Base-by-base conservation (phyloP, 2,329 filamentous ascomycete species). In the Bipolaris zeicola region DNA sequence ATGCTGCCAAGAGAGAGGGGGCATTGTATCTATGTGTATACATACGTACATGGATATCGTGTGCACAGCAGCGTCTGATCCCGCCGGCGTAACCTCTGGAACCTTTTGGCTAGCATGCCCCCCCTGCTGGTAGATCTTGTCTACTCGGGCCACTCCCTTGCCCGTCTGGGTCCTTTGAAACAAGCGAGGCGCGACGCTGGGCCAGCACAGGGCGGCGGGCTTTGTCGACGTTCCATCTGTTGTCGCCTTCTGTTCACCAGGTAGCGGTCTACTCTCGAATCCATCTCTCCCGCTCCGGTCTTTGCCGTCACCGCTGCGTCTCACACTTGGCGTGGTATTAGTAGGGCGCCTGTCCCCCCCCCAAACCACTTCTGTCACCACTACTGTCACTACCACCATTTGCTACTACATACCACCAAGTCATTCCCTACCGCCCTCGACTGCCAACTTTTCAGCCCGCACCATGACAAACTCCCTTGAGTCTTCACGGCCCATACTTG, bases 391-490 rank as follows among this genome's bases (percentile, higher is more conserved):
- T n/a, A n/a, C 28, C 20, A n/a, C 14, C 20, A 44, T 18, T 16
- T 44, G 1, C 33, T 16, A 38, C 36, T 43, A 31, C 39, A 41
- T 31, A n/a, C 24, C 26, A 37, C 34, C 36, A 34, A 13, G n/a
- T 7, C 50, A 14, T 38, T 16, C 31, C 36, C 38, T 14, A 11
- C 48, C 18, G 26, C 24, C 11, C 45, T 22, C 20, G 38, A 16
- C 52, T 31, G 44, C 50, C 57, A 8, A 46, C 43, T 50, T 33
- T 41, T 45, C 50, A 38, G 37, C 59, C 22, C 54, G 43, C 58
- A 68, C 49, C 53, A 77, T 77, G 75, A 71, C 73, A 26, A 75
- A 71, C 65, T 77, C 75, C 48, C 62, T 76, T 28, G 75, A 77
- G 62, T 76, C 74, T 7, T 74, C 72, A 58, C 68, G 75, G 63